A percentile compares a stretch with the other conserved stretches of the same genome.
These are phyloP conservation scores for Talaromyces nanjingensis DNA, from an alignment of 495 filamentous ascomycete species.

Conservation along the genomic window DNA sequence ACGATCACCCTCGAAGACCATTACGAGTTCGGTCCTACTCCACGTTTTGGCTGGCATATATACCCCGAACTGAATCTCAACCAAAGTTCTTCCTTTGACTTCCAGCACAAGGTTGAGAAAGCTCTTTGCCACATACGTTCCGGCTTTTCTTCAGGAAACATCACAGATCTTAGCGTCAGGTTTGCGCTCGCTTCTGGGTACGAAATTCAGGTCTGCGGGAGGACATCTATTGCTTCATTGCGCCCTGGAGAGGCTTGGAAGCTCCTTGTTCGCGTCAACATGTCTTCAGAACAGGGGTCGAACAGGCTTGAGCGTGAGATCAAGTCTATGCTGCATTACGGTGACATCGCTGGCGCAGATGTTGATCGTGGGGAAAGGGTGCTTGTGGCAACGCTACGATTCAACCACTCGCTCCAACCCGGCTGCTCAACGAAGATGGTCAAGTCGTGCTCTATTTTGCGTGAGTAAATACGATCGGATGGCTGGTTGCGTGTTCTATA, in stretches of 20 bases:
- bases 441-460: neutral
- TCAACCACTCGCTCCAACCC: conserved; percentile 17
- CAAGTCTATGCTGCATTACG: neutral
- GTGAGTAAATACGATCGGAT: neutral
- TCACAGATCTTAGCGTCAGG: conserved; percentile 8
- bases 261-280: neutral
- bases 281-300: neutral
- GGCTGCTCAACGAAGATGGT: neutral
- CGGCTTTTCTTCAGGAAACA: conserved; percentile 8
- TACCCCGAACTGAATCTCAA: conserved; percentile 7
- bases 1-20: neutral
- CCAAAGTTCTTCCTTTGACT: neutral
- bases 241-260: conserved; percentile 15
- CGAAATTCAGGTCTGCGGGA: conserved; percentile 2
- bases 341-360: neutral
- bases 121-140: conserved; percentile 8
- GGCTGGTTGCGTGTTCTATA: too few relatives aligned
- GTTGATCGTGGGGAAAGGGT: conserved; percentile 1
- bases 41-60: conserved; percentile 22
- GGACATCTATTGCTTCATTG: conserved; percentile 1
- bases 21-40: neutral
- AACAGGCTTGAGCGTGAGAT: conserved; percentile 3
- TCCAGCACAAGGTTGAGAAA: conserved; percentile 8
- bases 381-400: conserved; percentile 16
- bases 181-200: conserved; percentile 7